Conservation (phyloP, 768 basidiomycete species). For the Kwoniella newhampshirensis region DNA sequence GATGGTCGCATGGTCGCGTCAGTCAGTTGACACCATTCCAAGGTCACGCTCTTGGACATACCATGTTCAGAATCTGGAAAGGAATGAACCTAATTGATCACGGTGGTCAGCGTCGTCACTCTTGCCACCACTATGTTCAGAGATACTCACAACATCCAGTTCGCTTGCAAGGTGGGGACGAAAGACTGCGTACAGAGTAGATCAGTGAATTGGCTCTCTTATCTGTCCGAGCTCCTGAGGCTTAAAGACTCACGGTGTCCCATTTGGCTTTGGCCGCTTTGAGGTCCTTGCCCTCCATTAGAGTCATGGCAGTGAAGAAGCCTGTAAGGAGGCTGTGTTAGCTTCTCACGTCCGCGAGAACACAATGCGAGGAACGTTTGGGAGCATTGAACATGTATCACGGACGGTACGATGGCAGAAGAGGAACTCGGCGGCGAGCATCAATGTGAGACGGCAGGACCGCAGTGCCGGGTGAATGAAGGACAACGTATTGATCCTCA, state of each 20-base stretch:
- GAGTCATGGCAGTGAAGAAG: slow-evolving; percentile 74
- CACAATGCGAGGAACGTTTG: no score
- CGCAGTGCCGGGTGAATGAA: no score
- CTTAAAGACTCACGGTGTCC: slow-evolving; percentile 33
- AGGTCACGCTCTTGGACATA: not conserved
- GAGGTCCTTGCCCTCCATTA: slow-evolving; percentile 71
- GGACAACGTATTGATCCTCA: no score
- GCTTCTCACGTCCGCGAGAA: no score
- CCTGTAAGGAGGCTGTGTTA: slow-evolving; percentile 31
- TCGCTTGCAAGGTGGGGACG: slow-evolving; percentile 48
- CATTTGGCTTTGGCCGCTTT: slow-evolving; percentile 60
- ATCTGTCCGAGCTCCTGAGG: no score
- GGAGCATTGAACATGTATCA: no score
- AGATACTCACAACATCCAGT: slow-evolving; percentile 45
- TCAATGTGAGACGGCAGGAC: no score
- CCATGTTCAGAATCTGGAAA: slow-evolving; percentile 50
- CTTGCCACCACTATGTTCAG: not conserved
- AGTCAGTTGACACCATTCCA: not conserved
- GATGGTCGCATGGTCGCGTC: not conserved
- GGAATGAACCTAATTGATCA: slow-evolving; percentile 40
- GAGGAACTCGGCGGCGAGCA: no score
- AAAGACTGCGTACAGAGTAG: slow-evolving; percentile 22
- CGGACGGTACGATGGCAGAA: no score
- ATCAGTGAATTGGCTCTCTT: not conserved
- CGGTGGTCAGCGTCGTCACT: slow-evolving; percentile 8